Percentiles rank a stretch among this genome's conserved stretches.
These are phyloP conservation scores for Gleditsia sinensis DNA, from an alignment of 306 rosid species.

Conservation along the genomic window DNA sequence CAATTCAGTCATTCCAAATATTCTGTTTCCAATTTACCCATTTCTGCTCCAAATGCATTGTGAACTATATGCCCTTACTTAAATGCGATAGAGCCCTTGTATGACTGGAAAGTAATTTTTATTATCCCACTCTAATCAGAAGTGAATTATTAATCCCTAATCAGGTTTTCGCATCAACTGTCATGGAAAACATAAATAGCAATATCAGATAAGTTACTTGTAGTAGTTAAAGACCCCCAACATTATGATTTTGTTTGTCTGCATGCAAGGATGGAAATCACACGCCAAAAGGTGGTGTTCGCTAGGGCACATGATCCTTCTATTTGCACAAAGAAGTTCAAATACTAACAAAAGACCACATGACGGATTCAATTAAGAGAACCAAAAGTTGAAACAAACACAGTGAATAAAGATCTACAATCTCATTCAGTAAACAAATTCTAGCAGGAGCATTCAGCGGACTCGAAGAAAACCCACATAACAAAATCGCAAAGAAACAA, in stretches of 20 bases:
- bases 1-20: constrained; percentile 13
- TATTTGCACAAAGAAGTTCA: neutral
- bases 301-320: neutral
- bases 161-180: constrained; percentile 6
- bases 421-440: constrained; percentile 36
- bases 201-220: neutral
- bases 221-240: constrained; percentile 18
- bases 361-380: constrained; percentile 13
- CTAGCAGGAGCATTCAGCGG: neutral
- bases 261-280: constrained; percentile 31
- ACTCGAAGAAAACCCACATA: neutral
- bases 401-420: constrained; percentile 25
- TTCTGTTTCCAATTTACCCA: constrained; percentile 20
- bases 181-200: constrained; percentile 10
- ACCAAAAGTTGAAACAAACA: constrained; percentile 3
- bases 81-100: constrained; percentile 29
- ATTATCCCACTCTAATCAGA: neutral
- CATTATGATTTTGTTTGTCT: constrained; percentile 27
- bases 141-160: neutral
- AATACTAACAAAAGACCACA: neutral
- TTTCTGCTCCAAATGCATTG: constrained; percentile 29
- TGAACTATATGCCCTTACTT: constrained; percentile 26
- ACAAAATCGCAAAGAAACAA: constrained; percentile 36
- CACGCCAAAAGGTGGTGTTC: neutral
- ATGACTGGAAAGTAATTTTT: neutral